Evolutionary conservation across 176 grass and related monocot species (phyloP).

Genomic region (Melocanna baccifera): DNA sequence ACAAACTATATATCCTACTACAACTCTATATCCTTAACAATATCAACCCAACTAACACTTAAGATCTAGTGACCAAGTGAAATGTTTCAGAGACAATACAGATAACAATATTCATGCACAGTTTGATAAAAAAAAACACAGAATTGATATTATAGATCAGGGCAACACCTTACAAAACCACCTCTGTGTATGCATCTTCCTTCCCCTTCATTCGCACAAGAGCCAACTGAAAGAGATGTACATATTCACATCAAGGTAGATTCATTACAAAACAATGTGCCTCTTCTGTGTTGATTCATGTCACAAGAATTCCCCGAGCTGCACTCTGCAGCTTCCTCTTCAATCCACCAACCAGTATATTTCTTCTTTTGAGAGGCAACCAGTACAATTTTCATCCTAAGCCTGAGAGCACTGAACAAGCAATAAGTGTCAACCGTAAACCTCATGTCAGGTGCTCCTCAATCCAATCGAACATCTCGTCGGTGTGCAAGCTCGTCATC

Average conservation of each 20-base stretch:
- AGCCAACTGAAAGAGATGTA: neutral
- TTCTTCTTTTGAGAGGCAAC: neutral
- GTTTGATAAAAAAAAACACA: neutral
- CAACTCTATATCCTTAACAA: too few relatives aligned
- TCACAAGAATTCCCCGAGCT: neutral
- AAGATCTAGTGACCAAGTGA: neutral
- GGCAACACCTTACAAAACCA: neutral
- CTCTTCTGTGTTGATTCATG: neutral
- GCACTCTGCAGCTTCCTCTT: neutral
- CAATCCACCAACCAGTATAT: neutral
- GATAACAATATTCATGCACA: neutral
- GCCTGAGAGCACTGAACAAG: neutral
- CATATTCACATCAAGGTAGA: neutral
- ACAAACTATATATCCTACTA: too few relatives aligned
- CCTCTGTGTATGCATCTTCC: neutral
- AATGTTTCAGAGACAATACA: conserved; percentile 1
- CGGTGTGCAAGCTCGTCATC: conserved; percentile 60
- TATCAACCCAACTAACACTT: neutral
- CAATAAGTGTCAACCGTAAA: neutral
- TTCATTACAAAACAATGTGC: neutral
- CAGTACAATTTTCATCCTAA: neutral
- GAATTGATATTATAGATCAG: neutral
- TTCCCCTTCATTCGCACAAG: neutral
- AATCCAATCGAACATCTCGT: conserved; percentile 76
- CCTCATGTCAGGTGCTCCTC: conserved; percentile 23